Base-by-base conservation (phyloP, 1,284 basidiomycete species). In the Moesziomyces parantarcticus region DNA sequence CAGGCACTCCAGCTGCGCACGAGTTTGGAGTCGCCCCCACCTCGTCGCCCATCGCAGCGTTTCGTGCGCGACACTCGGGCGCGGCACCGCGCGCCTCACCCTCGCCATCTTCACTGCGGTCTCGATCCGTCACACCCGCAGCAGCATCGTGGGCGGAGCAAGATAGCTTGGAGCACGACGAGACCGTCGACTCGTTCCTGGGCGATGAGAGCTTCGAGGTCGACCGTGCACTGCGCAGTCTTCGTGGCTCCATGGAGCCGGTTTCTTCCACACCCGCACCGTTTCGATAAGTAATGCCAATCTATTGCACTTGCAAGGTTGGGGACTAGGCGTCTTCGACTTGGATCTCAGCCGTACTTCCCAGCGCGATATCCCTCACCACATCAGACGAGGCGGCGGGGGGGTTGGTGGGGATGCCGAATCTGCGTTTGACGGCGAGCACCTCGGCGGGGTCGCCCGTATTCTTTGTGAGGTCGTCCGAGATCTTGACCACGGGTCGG, bases 21-120 rank as follows among this genome's bases (percentile, higher is more conserved):
- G 29, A 29, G 29, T 29, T 29, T 9, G 23, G 5, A 20, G 26
- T n/a, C 18, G 47, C 42, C 5, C 44, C 29, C 48, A 20, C 23
- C 5, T 89, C 25, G 88, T 89, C 78, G 84, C 86, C 64, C 87
- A 88, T 20, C 87, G 86, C 40, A 81, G 86, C 39, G 80, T 90
- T 74, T 89, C 89, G 89, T 89, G 90, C 76, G 86, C 86, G 48
- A 85, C 86, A 45, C 41, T 29, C 29, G 29, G 29, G 29, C 2
- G 29, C 29, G 8, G 42, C 56, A 6, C 25, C 46, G 3, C 20
- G 50, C 5, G 40, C 21, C 7, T 41, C 41, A 25, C 41, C 40
- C 4, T 44, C 44, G 6, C 53, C 63, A 10, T 44, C 46, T 10
- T 50, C 41, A n/a, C 5, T 57, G 6, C 21, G 64, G 1, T 36